Conservation (phyloP, 192 early-diverging fungal genomes). For the Rhizoclosmatium globosum region DNA sequence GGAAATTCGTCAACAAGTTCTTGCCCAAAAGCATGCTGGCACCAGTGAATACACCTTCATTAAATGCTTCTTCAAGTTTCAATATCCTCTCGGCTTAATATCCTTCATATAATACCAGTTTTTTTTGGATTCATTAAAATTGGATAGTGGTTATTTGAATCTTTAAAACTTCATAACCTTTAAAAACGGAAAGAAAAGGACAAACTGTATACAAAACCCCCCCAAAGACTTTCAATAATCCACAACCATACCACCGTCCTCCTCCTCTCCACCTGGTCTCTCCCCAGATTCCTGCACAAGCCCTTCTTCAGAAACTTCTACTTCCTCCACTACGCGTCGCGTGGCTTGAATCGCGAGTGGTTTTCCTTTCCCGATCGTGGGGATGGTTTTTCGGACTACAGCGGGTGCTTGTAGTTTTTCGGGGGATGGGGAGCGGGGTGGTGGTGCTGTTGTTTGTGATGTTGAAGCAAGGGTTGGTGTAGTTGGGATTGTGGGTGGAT, state of each 20-base stretch:
- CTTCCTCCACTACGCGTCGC: neutral
- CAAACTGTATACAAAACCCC: too few species aligned
- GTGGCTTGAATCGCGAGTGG: neutral
- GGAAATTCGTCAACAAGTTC: too few species aligned
- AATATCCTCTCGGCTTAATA: too few species aligned
- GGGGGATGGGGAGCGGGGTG: neutral
- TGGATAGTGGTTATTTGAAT: too few species aligned
- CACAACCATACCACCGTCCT: neutral
- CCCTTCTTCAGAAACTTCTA: neutral
- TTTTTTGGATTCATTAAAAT: too few species aligned
- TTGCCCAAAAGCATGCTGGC: too few species aligned
- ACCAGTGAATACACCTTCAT: too few species aligned
- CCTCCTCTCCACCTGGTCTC: neutral
- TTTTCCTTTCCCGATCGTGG: conserved; percentile 9
- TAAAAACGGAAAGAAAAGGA: too few species aligned
- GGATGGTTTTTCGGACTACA: too few species aligned
- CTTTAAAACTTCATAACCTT: too few species aligned
- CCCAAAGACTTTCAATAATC: neutral
- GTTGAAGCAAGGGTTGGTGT: neutral
- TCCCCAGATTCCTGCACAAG: neutral
- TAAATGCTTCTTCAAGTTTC: too few species aligned
- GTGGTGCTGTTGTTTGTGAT: neutral
- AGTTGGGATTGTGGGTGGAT: neutral
- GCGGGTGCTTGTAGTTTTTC: neutral
- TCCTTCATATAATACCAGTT: too few species aligned